These are phyloP conservation scores for Aegilops umbellulata DNA, from an alignment of 176 grass and related monocot genomes.

Conservation along the genomic window DNA sequence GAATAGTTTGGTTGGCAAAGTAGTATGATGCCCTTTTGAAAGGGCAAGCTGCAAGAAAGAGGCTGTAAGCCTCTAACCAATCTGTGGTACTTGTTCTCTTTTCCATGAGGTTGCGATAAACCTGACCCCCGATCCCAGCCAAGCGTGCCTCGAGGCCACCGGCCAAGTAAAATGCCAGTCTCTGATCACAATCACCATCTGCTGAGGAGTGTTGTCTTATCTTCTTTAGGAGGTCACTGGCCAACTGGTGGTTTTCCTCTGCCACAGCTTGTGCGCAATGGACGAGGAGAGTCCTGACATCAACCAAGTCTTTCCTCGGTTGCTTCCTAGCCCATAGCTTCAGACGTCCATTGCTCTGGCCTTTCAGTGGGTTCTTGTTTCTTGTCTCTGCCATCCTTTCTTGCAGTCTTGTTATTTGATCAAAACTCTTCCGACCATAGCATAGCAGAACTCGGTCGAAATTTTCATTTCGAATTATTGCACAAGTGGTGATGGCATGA, in stretches of 20 bases:
- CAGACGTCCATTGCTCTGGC: neutral
- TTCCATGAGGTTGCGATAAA: conserved; percentile 38
- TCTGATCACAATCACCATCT: conserved; percentile 48
- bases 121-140: conserved; percentile 42
- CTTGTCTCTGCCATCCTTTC: conserved; percentile 31
- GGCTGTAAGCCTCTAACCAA: conserved; percentile 36
- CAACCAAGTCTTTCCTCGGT: conserved; percentile 11
- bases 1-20: conserved; percentile 56
- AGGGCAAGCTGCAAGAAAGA: conserved; percentile 49
- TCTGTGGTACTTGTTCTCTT: conserved; percentile 29
- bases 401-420: conserved; percentile 19
- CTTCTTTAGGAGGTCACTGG: conserved; percentile 44
- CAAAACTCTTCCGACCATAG: neutral
- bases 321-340: conserved; percentile 14
- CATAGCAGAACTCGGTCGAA: conserved; percentile 57
- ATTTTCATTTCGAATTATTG: conserved; percentile 35
- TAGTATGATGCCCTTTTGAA: conserved; percentile 30
- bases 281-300: conserved; percentile 54
- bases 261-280: conserved; percentile 57
- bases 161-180: conserved; percentile 61
- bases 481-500: conserved; percentile 30
- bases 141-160: conserved; percentile 63
- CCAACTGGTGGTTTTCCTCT: neutral
- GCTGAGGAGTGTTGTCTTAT: conserved; percentile 51
- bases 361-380: conserved; percentile 11